Evolutionary conservation across 345 rosid species (phyloP).

Genomic region (Hibiscus mutabilis): DNA sequence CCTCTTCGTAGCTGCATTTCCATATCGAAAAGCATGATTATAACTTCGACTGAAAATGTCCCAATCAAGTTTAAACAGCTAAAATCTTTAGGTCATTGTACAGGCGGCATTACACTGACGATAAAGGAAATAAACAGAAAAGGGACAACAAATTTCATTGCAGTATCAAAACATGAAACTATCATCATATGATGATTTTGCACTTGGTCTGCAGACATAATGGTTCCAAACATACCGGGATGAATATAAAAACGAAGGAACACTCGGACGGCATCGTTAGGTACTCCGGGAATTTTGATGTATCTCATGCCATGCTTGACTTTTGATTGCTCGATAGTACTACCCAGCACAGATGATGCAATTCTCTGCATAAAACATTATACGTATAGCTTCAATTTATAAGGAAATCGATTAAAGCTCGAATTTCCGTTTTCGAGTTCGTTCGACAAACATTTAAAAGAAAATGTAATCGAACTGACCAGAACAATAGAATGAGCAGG

Average conservation of each 20-base stretch:
- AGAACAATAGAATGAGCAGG: constrained; percentile 56
- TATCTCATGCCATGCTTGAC: constrained; percentile 35
- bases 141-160: background rate
- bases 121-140: background rate
- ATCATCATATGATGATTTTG: background rate
- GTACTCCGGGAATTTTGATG: constrained; percentile 60
- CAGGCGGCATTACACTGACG: background rate
- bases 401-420: background rate
- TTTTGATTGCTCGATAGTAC: constrained; percentile 34
- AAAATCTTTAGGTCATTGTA: background rate
- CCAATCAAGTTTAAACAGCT: background rate
- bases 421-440: background rate
- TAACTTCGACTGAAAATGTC: background rate
- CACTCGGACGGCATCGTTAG: constrained; percentile 47
- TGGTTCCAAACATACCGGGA: constrained; percentile 45
- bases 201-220: background rate
- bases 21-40: background rate
- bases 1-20: constrained; percentile 64
- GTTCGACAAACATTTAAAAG: background rate
- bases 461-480: constrained; percentile 39
- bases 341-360: constrained; percentile 54
- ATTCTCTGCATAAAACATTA: constrained; percentile 35
- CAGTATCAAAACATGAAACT: background rate
- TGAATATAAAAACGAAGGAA: constrained; percentile 82
- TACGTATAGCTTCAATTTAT: background rate